These are phyloP conservation scores for Vigna reflexopilosa DNA, from an alignment of 306 rosid genomes.

Conservation along the genomic window DNA sequence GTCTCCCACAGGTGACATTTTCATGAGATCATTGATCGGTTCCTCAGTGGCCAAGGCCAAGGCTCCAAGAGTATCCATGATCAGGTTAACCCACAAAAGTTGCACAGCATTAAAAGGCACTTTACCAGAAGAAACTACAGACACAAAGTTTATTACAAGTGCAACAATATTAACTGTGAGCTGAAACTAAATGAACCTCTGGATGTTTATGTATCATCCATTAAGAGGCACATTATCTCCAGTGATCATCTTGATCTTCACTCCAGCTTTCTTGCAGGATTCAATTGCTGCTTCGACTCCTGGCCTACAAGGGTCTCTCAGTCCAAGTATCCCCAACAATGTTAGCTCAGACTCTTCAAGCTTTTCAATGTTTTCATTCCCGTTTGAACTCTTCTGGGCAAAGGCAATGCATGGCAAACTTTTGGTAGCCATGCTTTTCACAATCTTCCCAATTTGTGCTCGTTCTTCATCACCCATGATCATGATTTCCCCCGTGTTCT, in stretches of 20 bases:
- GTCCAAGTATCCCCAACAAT: slow-evolving; percentile 5
- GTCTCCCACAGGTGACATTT: slow-evolving; percentile 9
- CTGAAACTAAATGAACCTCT: slow-evolving; percentile 31
- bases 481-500: neutral
- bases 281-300: slow-evolving; percentile 21
- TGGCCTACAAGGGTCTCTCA: slow-evolving; percentile 21
- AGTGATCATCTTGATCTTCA: slow-evolving; percentile 16
- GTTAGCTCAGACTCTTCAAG: neutral
- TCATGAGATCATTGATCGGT: slow-evolving; percentile 18
- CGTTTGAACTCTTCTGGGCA: neutral
- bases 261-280: neutral
- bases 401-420: slow-evolving; percentile 30
- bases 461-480: slow-evolving; percentile 1
- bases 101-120: slow-evolving; percentile 14
- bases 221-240: slow-evolving; percentile 10
- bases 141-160: slow-evolving; percentile 24
- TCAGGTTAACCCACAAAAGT: slow-evolving; percentile 27
- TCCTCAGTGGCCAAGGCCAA: slow-evolving; percentile 25
- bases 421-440: slow-evolving; percentile 1
- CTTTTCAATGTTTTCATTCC: neutral
- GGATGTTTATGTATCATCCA: neutral
- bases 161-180: slow-evolving; percentile 14
- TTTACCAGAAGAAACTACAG: slow-evolving; percentile 23
- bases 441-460: neutral
- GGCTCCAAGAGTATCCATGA: slow-evolving; percentile 23